Conservation (phyloP, 2,329 filamentous ascomycete species). For the Penicillium sp. region DNA sequence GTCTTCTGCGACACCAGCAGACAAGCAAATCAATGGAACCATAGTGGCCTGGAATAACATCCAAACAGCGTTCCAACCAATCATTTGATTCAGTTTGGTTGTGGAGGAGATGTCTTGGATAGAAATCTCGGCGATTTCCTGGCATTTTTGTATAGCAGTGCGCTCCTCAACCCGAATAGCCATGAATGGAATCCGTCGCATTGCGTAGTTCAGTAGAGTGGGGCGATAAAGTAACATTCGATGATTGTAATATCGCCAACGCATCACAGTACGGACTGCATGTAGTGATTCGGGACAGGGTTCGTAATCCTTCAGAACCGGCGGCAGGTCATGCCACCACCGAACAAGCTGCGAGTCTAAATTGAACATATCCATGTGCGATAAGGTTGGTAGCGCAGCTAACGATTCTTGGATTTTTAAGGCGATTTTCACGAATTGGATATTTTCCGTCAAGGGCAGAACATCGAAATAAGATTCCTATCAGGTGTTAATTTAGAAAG, state of each 20-base stretch:
- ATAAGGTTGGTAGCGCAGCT: slow-evolving; percentile 63
- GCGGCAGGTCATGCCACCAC: slow-evolving; percentile 68
- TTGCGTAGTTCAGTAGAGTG: slow-evolving; percentile 62
- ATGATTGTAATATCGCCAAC: slow-evolving; percentile 74
- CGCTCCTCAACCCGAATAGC: slow-evolving; percentile 59
- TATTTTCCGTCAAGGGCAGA: slow-evolving; percentile 68
- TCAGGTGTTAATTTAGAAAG: slow-evolving; percentile 17
- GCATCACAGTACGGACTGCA: slow-evolving; percentile 69
- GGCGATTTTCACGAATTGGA: slow-evolving; percentile 72
- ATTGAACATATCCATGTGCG: slow-evolving; percentile 59
- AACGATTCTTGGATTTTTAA: slow-evolving; percentile 72
- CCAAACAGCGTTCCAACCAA: slow-evolving; percentile 75
- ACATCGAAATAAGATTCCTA: slow-evolving; percentile 58
- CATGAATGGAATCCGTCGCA: slow-evolving; percentile 48
- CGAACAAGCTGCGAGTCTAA: slow-evolving; percentile 65
- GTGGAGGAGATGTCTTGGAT: slow-evolving; percentile 68
- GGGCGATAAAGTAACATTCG: slow-evolving; percentile 71
- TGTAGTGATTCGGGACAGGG: slow-evolving; percentile 67
- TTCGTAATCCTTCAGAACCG: slow-evolving; percentile 60
- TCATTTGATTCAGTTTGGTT: slow-evolving; percentile 68
- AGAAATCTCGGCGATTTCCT: slow-evolving; percentile 64
- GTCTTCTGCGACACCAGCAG: slow-evolving; percentile 3
- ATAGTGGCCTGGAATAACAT: slow-evolving; percentile 75
- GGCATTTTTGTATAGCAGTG: slow-evolving; percentile 63
- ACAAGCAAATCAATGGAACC: slow-evolving; percentile 57